These are phyloP conservation scores for Edaphochlamys debaryana DNA, from an alignment of 139 green algal genomes.

Conservation along the genomic window DNA sequence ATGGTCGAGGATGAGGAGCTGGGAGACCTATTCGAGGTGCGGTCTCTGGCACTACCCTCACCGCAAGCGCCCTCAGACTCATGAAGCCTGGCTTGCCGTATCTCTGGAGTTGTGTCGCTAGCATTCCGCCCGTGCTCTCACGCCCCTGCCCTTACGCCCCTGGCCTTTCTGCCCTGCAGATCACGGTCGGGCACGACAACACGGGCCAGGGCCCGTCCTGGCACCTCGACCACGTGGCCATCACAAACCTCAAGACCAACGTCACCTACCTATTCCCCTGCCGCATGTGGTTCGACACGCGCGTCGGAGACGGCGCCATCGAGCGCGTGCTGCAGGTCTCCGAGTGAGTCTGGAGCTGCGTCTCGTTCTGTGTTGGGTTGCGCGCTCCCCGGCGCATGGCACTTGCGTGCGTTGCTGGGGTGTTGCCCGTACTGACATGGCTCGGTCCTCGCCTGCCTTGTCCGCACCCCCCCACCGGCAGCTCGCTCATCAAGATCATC, in stretches of 20 bases:
- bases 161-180: too few relatives aligned
- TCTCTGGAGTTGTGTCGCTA: too few relatives aligned
- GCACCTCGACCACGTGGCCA: conserved; percentile 63
- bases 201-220: conserved; percentile 54
- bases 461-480: background rate
- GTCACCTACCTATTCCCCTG: conserved; percentile 58
- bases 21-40: conserved; percentile 52
- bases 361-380: too few relatives aligned
- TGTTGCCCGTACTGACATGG: too few relatives aligned
- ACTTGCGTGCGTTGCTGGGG: background rate
- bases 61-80: too few relatives aligned
- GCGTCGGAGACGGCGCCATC: conserved; percentile 49
- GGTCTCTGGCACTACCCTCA: background rate
- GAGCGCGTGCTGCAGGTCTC: conserved; percentile 54
- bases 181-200: conserved; percentile 66
- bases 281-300: conserved; percentile 54
- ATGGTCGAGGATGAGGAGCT: conserved; percentile 63
- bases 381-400: too few relatives aligned
- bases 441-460: too few relatives aligned
- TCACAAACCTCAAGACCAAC: conserved; percentile 61
- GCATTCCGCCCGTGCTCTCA: too few relatives aligned
- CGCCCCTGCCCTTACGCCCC: too few relatives aligned
- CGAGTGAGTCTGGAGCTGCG: conserved; percentile 20
- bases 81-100: too few relatives aligned
- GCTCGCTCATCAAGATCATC: conserved; percentile 5